phyloP scores from a whole-genome alignment of 2,329 filamentous ascomycete genomes.

The Bertia moriformis region DNA sequence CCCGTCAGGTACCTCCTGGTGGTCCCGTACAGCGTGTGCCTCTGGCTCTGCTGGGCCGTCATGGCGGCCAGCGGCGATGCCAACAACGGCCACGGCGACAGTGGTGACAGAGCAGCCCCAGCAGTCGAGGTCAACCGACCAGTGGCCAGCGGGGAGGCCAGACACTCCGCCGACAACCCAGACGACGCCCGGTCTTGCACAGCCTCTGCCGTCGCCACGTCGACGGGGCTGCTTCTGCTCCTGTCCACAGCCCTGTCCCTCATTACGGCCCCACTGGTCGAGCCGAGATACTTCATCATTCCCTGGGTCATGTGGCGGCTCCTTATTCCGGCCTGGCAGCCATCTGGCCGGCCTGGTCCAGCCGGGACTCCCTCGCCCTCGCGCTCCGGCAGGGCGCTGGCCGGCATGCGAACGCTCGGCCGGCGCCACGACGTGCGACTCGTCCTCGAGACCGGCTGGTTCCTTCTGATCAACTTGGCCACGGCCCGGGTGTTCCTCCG shows the following conservation, averaged over 20 bases:
- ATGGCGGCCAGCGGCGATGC: constrained; percentile 28
- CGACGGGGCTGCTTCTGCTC: constrained; percentile 42
- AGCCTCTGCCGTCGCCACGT: constrained; percentile 17
- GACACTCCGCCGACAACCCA: too few species aligned
- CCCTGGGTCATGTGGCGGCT: constrained; percentile 89
- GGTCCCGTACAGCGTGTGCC: constrained; percentile 55
- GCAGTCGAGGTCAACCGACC: constrained; percentile 3
- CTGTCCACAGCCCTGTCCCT: constrained; percentile 63
- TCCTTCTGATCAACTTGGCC: constrained; percentile 43
- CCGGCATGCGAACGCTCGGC: constrained; percentile 5
- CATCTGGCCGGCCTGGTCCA: too few species aligned
- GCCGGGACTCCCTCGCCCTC: not conserved
- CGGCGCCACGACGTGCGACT: constrained; percentile 29
- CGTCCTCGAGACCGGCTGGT: constrained; percentile 53
- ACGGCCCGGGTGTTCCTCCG: constrained; percentile 62
- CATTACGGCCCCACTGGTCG: constrained; percentile 78
- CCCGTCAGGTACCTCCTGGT: constrained; percentile 53
- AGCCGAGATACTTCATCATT: constrained; percentile 90
- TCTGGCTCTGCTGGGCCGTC: constrained; percentile 51
- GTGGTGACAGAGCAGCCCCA: too few species aligned
- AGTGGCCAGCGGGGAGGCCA: not conserved
- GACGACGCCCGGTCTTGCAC: not conserved
- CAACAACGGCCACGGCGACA: too few species aligned
- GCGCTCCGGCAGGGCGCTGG: not conserved
- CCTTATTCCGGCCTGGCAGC: constrained; percentile 45